Evolutionary conservation across 106 monocot genomes (phyloP).

Genomic region (Amphibolis antarctica): DNA sequence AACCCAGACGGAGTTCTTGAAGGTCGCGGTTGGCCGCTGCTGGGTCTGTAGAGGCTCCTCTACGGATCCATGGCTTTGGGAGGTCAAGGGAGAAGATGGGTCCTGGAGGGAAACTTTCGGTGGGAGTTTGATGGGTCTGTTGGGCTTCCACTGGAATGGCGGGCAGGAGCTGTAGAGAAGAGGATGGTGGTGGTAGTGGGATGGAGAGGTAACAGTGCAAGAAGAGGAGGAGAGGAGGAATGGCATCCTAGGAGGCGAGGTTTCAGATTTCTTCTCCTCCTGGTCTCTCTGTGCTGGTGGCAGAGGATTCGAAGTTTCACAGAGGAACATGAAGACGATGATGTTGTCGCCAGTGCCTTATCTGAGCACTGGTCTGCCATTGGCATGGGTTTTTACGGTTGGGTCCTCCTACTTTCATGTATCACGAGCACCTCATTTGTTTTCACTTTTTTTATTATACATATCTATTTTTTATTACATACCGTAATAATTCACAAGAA

Average conservation of each 20-base stretch:
- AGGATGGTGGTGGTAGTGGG: background rate
- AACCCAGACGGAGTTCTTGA: conserved; percentile 58
- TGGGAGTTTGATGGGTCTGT: conserved; percentile 11
- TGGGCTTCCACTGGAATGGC: conserved; percentile 4
- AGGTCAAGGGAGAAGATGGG: conserved; percentile 3
- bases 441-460: too few relatives aligned
- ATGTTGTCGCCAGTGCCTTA: too few relatives aligned
- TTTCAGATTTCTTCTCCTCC: too few relatives aligned
- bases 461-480: too few relatives aligned
- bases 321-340: too few relatives aligned
- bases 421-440: too few relatives aligned
- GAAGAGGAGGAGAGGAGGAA: conserved; percentile 22
- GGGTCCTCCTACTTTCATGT: too few relatives aligned
- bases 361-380: too few relatives aligned
- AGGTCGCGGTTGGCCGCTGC: background rate
- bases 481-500: too few relatives aligned
- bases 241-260: conserved; percentile 5
- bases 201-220: background rate
- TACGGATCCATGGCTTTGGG: conserved; percentile 8
- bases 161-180: conserved; percentile 4
- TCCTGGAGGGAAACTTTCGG: conserved; percentile 16
- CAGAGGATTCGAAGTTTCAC: too few relatives aligned
- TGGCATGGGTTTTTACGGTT: too few relatives aligned
- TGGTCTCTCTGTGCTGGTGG: too few relatives aligned
- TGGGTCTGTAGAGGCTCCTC: background rate